Evolutionary conservation across 2,329 filamentous ascomycete genomes (phyloP).

Genomic region (Pseudogymnoascus sp.): DNA sequence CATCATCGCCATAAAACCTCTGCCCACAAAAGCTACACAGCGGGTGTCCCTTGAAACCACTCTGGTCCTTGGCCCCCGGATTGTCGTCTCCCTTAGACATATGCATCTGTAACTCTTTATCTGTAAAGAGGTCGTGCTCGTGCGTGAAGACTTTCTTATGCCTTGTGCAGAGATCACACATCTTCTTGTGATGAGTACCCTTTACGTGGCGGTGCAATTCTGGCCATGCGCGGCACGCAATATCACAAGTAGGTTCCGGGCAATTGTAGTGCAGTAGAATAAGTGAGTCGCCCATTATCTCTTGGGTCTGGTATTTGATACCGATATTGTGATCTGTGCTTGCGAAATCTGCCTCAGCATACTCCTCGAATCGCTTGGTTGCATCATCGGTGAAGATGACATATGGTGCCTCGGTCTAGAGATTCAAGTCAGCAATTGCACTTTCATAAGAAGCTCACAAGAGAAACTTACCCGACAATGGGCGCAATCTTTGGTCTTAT

Average conservation of each 20-base stretch:
- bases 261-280: slow-evolving; percentile 91
- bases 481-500: slow-evolving; percentile 95
- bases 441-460: slow-evolving; percentile 16
- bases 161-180: slow-evolving; percentile 84
- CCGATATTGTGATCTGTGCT: slow-evolving; percentile 79
- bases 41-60: slow-evolving; percentile 91
- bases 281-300: slow-evolving; percentile 86
- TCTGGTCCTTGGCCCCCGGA: slow-evolving; percentile 84
- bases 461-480: slow-evolving; percentile 70
- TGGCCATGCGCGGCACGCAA: slow-evolving; percentile 75
- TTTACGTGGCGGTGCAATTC: slow-evolving; percentile 77
- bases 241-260: slow-evolving; percentile 75
- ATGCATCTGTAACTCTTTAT: slow-evolving; percentile 73
- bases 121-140: slow-evolving; percentile 87
- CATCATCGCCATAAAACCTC: slow-evolving; percentile 92
- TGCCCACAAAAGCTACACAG: slow-evolving; percentile 88
- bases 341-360: slow-evolving; percentile 62
- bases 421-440: background rate
- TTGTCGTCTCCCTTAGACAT: slow-evolving; percentile 87
- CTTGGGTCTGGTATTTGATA: slow-evolving; percentile 80
- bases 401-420: slow-evolving; percentile 60
- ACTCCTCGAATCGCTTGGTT: slow-evolving; percentile 80
- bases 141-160: slow-evolving; percentile 99
- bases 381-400: slow-evolving; percentile 89
- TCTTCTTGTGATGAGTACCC: slow-evolving; percentile 72